Conservation (phyloP, 768 basidiomycete species). For the Boletus pseudo-olivaceus region DNA sequence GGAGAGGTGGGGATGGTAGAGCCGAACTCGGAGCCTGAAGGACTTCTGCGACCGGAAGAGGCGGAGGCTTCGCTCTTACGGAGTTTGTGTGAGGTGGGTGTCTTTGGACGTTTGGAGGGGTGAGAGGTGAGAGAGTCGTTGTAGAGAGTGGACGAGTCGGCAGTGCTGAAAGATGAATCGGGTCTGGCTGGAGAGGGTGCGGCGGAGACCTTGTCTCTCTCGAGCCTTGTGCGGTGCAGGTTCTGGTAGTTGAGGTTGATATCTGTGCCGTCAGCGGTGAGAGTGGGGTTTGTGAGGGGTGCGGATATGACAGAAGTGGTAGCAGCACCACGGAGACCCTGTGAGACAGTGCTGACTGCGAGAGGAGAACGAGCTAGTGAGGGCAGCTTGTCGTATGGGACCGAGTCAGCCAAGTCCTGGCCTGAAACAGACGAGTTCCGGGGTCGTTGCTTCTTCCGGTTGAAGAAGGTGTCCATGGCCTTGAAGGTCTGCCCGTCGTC, state of each 20-base stretch:
- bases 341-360: slow-evolving; percentile 51
- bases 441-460: slow-evolving; percentile 54
- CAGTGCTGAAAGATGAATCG: slow-evolving; percentile 50
- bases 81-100: slow-evolving; percentile 33
- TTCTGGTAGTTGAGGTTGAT: slow-evolving; percentile 61
- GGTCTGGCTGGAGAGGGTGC: slow-evolving; percentile 34
- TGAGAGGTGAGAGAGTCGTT: slow-evolving; percentile 45
- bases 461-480: slow-evolving; percentile 65
- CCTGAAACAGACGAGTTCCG: slow-evolving; percentile 60
- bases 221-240: slow-evolving; percentile 47
- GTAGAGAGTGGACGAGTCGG: slow-evolving; percentile 58
- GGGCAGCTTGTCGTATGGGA: slow-evolving; percentile 69
- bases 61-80: slow-evolving; percentile 56
- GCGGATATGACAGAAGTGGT: slow-evolving; percentile 56
- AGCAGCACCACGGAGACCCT: slow-evolving; percentile 45
- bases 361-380: slow-evolving; percentile 55
- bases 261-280: slow-evolving; percentile 69
- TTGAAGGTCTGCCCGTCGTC: slow-evolving; percentile 11
- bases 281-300: slow-evolving; percentile 78
- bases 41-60: slow-evolving; percentile 47
- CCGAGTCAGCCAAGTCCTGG: slow-evolving; percentile 63
- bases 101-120: slow-evolving; percentile 36
- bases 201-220: slow-evolving; percentile 46
- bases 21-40: slow-evolving; percentile 53
- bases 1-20: slow-evolving; percentile 36